Evolutionary conservation across 2,329 filamentous ascomycete species (phyloP), one percentile per base, ranked within the genome.

Genomic region (Fusarium setosum): DNA sequence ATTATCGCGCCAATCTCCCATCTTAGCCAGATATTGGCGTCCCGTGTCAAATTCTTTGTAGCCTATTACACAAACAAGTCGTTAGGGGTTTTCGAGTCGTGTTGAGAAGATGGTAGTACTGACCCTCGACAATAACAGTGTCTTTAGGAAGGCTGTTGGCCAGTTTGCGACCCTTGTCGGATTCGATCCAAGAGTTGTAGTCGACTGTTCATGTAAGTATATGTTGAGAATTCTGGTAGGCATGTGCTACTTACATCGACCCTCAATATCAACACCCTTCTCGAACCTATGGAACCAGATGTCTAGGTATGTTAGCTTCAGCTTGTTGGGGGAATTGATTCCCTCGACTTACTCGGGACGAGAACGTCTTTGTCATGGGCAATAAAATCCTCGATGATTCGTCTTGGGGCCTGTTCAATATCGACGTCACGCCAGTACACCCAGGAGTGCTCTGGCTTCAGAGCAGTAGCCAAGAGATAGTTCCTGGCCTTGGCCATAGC

Each of bases 171-270:
- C 87, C 94, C 78, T 95, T 92, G 50, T 94, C 90, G 10, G 95
- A 95, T 81, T 99, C 96, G 71, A 97, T 88, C 96, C 96, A 99
- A 2, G 96, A 98, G 80, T 99, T 99, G 83, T 99, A 99, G 77
- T 99, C 96, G 75, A 98, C 93, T 96, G 62, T 67, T 6, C 11
- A 18, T 49, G 38, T 59, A 54, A 72, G 21, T 73, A 67, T 35
- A 24, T 34, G 29, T 23, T 18, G 35, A 15, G n/a, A n/a, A 38
- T 7, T 11, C 12, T 41, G 9, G 13, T 12, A 17, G 9, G 17
- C 15, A 7, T 32, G 5, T n/a, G 20, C 26, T 50, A 84, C 91
- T 82, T 83, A 96, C 93, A 99, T 86, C 93, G 90, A 66, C 96
- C 96, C 81, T 99, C 96, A 70, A 98, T 95, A 75, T 99, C 95